Conservation (phyloP, 441 rosid species). For the Lepidium campestre region DNA sequence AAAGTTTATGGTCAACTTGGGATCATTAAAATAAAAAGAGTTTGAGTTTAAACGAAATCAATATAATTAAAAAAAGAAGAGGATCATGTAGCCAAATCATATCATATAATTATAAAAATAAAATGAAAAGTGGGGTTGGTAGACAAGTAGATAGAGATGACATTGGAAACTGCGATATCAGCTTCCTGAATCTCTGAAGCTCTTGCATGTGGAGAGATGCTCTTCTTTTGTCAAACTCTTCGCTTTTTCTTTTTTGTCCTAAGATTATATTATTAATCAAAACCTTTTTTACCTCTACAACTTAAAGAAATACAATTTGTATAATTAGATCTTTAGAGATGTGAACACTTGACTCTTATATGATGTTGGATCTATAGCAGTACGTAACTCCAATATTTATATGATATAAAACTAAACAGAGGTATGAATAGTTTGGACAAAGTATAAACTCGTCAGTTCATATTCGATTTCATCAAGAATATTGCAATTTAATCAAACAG, state of each 20-base stretch:
- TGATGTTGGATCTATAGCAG: conserved; percentile 1
- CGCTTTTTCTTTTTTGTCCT: neutral
- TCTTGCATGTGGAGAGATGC: conserved; percentile 31
- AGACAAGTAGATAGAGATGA: conserved; percentile 20
- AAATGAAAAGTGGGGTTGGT: conserved; percentile 1
- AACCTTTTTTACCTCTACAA: conserved; percentile 11
- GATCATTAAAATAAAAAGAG: neutral
- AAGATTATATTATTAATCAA: neutral
- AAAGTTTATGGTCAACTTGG: neutral
- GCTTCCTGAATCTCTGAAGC: conserved; percentile 22
- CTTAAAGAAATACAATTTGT: conserved; percentile 1
- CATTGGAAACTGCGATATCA: conserved; percentile 25
- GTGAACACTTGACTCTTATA: conserved; percentile 18
- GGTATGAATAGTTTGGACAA: no score
- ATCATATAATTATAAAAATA: no score
- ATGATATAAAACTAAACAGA: no score
- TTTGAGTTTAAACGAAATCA: neutral
- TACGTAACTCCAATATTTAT: neutral
- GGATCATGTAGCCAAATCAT: neutral
- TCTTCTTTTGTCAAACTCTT: conserved; percentile 24
- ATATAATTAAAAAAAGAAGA: neutral
- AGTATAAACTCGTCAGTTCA: no score
- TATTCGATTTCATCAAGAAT: no score
- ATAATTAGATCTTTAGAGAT: neutral
- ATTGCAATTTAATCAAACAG: no score